phyloP scores from a whole-genome alignment of 441 rosid genomes.

The Corymbia citriodora region DNA sequence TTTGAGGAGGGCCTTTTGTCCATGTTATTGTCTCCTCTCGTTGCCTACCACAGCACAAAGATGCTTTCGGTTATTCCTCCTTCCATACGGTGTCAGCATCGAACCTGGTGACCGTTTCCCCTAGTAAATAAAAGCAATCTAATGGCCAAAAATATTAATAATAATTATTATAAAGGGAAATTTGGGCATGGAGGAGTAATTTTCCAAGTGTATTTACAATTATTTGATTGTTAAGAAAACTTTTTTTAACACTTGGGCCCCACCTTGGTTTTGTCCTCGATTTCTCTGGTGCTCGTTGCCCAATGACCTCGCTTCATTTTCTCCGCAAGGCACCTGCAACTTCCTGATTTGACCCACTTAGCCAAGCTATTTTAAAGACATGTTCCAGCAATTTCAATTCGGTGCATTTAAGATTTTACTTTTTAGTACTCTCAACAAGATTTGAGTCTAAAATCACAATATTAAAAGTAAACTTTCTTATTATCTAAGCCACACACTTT shows the following conservation, averaged over 20 bases:
- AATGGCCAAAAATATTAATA: background rate
- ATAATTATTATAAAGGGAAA: background rate
- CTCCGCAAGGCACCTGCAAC: background rate
- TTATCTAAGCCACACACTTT: background rate
- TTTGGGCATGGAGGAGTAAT: background rate
- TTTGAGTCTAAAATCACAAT: no score
- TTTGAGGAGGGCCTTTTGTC: background rate
- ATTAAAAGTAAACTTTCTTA: background rate
- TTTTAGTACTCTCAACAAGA: rapidly evolving
- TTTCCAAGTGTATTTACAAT: background rate
- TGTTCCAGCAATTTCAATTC: background rate
- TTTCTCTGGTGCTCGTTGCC: background rate
- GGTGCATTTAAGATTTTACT: background rate
- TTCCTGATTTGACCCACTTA: background rate
- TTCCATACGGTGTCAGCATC: background rate
- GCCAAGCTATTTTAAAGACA: background rate
- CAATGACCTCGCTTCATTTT: background rate
- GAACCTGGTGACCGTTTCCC: background rate
- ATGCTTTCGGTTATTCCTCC: background rate
- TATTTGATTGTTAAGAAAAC: background rate
- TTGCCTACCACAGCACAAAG: background rate
- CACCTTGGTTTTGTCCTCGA: background rate
- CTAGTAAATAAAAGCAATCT: background rate
- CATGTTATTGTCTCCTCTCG: background rate
- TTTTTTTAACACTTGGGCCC: background rate